Percentiles rank a stretch among this genome's conserved stretches.
phyloP scores from a whole-genome alignment of 2,329 filamentous ascomycete species.

The Arthrocladium fulminans region DNA sequence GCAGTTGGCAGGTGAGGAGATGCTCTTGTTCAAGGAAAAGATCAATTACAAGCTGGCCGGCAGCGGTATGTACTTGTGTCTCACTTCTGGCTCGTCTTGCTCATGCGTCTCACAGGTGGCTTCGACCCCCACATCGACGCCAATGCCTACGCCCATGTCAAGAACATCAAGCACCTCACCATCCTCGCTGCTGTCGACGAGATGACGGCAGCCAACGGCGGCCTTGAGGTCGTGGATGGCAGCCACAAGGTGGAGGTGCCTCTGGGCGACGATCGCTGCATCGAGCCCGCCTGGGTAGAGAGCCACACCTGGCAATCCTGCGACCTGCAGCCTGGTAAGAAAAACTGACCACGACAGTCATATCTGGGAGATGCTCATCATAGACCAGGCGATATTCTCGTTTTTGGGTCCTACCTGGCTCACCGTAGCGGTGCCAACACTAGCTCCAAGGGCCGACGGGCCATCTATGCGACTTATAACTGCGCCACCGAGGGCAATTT shows the following conservation, averaged over 20 bases:
- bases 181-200: conserved; percentile 33
- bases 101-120: conserved; percentile 24
- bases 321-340: conserved; percentile 28
- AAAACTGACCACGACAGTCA: background rate
- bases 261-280: conserved; percentile 29
- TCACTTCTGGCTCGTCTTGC: background rate
- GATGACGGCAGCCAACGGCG: conserved; percentile 31
- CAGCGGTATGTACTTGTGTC: conserved; percentile 24
- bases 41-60: conserved; percentile 37
- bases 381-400: conserved; percentile 27
- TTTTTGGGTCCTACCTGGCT: conserved; percentile 35
- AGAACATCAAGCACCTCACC: conserved; percentile 34
- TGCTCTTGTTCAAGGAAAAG: conserved; percentile 38
- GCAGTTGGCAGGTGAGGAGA: conserved; percentile 31
- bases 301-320: conserved; percentile 30
- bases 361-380: background rate
- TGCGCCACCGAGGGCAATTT: conserved; percentile 33
- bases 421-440: conserved; percentile 31
- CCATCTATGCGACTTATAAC: conserved; percentile 39
- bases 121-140: conserved; percentile 36
- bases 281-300: conserved; percentile 29
- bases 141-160: conserved; percentile 36
- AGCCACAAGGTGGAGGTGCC: conserved; percentile 31
- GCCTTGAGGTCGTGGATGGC: conserved; percentile 33
- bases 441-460: conserved; percentile 29